These are phyloP conservation scores for Saccharomycopsis guyanensis DNA, from an alignment of 805 yeast species.

Conservation along the genomic window DNA sequence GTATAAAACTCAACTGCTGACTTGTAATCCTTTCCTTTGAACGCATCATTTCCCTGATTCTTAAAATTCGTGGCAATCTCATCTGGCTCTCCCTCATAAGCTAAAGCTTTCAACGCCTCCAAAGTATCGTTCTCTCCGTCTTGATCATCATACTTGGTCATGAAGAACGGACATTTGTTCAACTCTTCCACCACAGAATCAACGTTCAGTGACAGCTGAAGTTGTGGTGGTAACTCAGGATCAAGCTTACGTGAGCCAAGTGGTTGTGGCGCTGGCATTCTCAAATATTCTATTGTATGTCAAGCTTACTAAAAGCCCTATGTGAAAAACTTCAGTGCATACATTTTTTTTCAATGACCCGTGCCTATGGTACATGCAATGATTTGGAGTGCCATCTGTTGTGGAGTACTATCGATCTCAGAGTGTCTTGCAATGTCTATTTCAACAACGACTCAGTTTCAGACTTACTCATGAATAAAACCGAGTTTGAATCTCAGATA, in stretches of 20 bases:
- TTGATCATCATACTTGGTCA: constrained; percentile 76
- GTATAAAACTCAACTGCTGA: constrained; percentile 75
- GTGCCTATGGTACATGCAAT: too few relatives aligned
- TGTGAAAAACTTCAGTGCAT: too few relatives aligned
- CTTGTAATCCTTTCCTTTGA: constrained; percentile 55
- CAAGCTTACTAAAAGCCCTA: too few relatives aligned
- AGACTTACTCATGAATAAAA: neutral
- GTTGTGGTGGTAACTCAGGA: constrained; percentile 76
- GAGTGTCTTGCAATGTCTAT: too few relatives aligned
- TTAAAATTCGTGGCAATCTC: constrained; percentile 88
- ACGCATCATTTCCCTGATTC: constrained; percentile 88
- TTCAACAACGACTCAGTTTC: too few relatives aligned
- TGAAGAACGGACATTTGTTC: constrained; percentile 84
- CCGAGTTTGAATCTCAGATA: neutral
- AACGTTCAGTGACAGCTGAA: constrained; percentile 36
- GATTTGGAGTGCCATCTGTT: too few relatives aligned
- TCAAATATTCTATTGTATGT: too few relatives aligned
- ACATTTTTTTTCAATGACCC: too few relatives aligned
- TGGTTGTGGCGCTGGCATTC: constrained; percentile 30
- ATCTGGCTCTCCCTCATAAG: constrained; percentile 84
- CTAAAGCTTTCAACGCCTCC: constrained; percentile 83
- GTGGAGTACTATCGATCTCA: too few relatives aligned
- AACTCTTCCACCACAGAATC: constrained; percentile 55
- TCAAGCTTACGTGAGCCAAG: constrained; percentile 28
- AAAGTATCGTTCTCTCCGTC: constrained; percentile 68